These are phyloP conservation scores for Fonsecaea nubica DNA, from an alignment of 2,329 filamentous ascomycete genomes.

Conservation along the genomic window DNA sequence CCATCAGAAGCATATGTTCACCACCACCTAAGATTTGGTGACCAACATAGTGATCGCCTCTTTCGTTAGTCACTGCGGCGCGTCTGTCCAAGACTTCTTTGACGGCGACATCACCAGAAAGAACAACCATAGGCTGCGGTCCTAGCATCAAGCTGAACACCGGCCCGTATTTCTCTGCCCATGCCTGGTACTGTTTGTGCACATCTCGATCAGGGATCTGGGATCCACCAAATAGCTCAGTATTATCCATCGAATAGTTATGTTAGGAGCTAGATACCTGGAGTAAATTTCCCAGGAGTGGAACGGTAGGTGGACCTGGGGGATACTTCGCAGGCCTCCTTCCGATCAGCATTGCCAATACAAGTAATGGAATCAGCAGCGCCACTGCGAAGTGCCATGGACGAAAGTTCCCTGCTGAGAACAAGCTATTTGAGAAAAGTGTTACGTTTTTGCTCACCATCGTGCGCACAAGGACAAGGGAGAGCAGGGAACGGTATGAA, in stretches of 20 bases:
- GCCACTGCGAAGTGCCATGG: no score
- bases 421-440: no score
- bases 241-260: no score
- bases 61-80: conserved; percentile 58
- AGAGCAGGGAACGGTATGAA: no score
- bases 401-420: no score
- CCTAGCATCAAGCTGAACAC: conserved; percentile 61
- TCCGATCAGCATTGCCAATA: no score
- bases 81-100: conserved; percentile 60
- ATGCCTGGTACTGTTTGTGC: conserved; percentile 58
- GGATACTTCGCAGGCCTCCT: no score
- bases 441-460: no score
- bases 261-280: no score
- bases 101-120: conserved; percentile 54
- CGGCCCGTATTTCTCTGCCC: conserved; percentile 60
- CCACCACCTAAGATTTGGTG: conserved; percentile 40
- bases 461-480: no score
- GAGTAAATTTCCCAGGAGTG: background rate
- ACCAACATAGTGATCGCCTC: conserved; percentile 55
- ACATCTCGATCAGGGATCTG: background rate
- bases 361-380: no score
- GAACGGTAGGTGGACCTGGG: background rate
- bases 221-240: background rate
- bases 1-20: no score
- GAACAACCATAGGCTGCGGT: conserved; percentile 55